Evolutionary conservation across 257 asterid genomes (phyloP), one percentile per base, ranked within the genome.

Genomic region (Fraxinus cuspidata): DNA sequence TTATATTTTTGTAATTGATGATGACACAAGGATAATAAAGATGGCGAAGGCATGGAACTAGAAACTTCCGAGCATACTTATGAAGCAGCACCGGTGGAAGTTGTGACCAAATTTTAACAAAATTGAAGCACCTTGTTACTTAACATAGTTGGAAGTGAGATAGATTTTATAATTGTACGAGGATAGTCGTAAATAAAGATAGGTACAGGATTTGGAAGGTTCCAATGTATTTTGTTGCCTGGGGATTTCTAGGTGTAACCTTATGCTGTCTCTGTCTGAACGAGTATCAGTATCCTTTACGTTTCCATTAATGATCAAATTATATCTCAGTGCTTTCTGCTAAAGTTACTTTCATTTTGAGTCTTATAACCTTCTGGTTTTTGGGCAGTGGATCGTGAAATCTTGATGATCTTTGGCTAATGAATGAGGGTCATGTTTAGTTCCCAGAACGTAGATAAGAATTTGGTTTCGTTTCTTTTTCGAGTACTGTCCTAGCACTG

Each of bases 101-200:
- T 82, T 70, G 78, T 72, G 78, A 79, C 83, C 18, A 3, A 12
- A 44, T 44, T 12, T 44, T 44, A 44, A 1, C 66, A 64, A 75
- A 77, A 35, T 25, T 28, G 58, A 2, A 58, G 31, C 18, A 21
- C 74, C 74, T 75, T 25, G 44, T 35, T 25, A 18, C 69, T 37
- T 2, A 73, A 44, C 35, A 15, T 23, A 9, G 74, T 79, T 64
- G 1, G 49, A 64, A 63, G 72, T 42, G 79, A 74, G 72, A 74
- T 82, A 53, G 73, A 49, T 28, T 40, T 70, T 53, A 75, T 72
- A 18, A 42, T 71, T 77, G 73, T 78, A 34, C 65, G 71, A 70
- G 78, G 75, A 32, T 83, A 83, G 84, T 16, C 85, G 93, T 89
- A 87, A 47, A 90, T 81, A 86, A 67, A 77, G 73, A 77, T 56